Evolutionary conservation across 1,139 yeast species (phyloP), one percentile per base, ranked within the genome.

Genomic region (Scheffersomyces stambukii): DNA sequence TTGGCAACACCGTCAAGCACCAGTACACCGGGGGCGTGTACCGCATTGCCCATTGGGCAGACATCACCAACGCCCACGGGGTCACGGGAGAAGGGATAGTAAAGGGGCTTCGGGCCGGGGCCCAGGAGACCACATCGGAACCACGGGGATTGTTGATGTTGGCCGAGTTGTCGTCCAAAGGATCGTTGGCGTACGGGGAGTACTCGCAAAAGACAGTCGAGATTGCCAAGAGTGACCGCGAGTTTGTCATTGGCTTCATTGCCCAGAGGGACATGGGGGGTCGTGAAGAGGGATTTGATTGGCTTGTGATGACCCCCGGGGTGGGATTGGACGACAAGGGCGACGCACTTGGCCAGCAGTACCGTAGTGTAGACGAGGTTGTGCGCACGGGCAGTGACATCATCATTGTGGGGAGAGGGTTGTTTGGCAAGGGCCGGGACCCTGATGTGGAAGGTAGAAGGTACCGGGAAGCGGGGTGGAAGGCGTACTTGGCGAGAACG

Each of bases 231-330:
- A 54, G 77, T 16, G 95, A 91, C 60, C 77, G 75, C 46, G 89
- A 81, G 36, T 93, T 91, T 59, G 96, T 86, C 13, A 80, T 91
- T 58, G 99, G 99, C 0, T 93, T 91, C 56, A 91, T 93, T 60
- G 97, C 98, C 1, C 96, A 89, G 54, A 71, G 75, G 46, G 79
- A 81, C 38, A 84, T 88, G 89, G 88, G 85, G 18, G 93, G 91
- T 10, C 62, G 69, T 29, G 81, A 76, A 4, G 89, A 80, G 50
- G 91, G 88, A 0, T 88, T 82, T 47, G 98, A 91, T 58, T 93
- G 96, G 95, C 61, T 93, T 30, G 75, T 88, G 33, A 78, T 93
- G 89, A 91, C 98, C 1, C 99, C 99, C 0, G 99, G 99, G 36
- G 98, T 93, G 25, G 97, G 97, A 2, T 70, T 93, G 35, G 98